These are phyloP conservation scores for Mallotus repandus DNA, from an alignment of 441 rosid species.

Conservation along the genomic window DNA sequence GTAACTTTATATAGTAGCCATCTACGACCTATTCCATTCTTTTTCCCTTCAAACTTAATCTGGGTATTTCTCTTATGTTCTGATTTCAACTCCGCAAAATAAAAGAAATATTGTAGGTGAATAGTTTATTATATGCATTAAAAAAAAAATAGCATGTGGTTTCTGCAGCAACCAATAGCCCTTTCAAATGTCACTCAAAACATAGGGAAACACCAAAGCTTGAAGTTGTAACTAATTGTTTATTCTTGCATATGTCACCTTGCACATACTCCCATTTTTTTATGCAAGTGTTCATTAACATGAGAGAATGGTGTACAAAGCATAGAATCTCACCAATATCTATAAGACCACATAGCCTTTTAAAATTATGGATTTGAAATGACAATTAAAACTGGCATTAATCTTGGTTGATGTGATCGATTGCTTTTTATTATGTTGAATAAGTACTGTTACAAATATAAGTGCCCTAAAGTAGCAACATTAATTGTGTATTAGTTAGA, in stretches of 20 bases:
- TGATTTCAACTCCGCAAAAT: neutral
- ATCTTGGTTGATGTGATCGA: neutral
- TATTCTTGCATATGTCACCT: no score
- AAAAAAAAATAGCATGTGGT: neutral
- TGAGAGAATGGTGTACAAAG: neutral
- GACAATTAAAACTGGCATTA: neutral
- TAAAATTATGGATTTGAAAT: neutral
- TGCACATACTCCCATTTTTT: no score
- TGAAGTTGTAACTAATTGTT: no score
- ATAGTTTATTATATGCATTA: no score
- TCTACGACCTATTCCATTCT: no score
- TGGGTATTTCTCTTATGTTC: neutral
- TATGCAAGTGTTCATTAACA: no score
- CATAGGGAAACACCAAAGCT: neutral
- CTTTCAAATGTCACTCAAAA: neutral
- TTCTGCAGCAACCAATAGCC: neutral
- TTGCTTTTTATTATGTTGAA: conserved; percentile 1
- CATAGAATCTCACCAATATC: neutral
- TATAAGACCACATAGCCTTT: neutral
- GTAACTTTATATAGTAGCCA: no score
- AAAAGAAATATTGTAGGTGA: no score
- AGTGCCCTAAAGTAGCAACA: conserved; percentile 6
- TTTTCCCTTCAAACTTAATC: neutral
- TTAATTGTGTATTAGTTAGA: conserved; percentile 1
- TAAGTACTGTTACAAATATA: neutral